phyloP scores from a whole-genome alignment of 306 rosid species.

The Malus orientalis region DNA sequence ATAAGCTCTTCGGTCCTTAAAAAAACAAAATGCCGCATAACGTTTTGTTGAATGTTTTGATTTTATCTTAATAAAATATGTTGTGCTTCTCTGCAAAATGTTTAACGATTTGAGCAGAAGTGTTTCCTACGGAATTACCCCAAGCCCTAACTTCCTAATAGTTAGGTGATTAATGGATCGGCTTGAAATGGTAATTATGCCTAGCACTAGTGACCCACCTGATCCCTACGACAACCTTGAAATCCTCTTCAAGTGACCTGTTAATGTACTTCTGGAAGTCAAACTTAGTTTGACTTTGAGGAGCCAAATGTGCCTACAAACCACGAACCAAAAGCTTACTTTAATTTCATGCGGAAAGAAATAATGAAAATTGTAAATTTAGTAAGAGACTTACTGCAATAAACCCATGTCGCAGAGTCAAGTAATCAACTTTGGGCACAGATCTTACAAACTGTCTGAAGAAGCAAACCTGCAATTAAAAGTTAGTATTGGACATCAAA shows the following conservation, averaged over 20 bases:
- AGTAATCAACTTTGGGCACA: conserved; percentile 79
- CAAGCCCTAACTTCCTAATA: no score
- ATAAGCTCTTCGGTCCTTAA: background rate
- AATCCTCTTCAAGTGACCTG: conserved; percentile 75
- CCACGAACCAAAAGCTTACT: background rate
- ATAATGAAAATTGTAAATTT: background rate
- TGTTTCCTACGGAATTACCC: background rate
- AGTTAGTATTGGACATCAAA: background rate
- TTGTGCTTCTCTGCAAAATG: background rate
- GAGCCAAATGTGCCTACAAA: conserved; percentile 84
- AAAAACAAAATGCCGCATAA: background rate
- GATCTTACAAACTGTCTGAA: conserved; percentile 79
- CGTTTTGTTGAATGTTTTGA: background rate
- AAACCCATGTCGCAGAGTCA: conserved; percentile 81
- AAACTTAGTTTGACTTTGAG: conserved; percentile 53
- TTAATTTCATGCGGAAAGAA: background rate
- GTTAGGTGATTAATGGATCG: background rate
- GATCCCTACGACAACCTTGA: conserved; percentile 77
- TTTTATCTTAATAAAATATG: background rate
- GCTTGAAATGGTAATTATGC: background rate
- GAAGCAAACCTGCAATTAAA: conserved; percentile 48
- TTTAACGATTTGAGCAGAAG: background rate
- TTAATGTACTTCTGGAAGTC: conserved; percentile 70
- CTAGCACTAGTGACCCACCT: conserved; percentile 35
- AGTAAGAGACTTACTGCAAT: conserved; percentile 37